A percentile compares a stretch with the other conserved stretches of the same genome.
Conservation (phyloP, 805 yeast species). For the Barnettozyma siamensis region DNA sequence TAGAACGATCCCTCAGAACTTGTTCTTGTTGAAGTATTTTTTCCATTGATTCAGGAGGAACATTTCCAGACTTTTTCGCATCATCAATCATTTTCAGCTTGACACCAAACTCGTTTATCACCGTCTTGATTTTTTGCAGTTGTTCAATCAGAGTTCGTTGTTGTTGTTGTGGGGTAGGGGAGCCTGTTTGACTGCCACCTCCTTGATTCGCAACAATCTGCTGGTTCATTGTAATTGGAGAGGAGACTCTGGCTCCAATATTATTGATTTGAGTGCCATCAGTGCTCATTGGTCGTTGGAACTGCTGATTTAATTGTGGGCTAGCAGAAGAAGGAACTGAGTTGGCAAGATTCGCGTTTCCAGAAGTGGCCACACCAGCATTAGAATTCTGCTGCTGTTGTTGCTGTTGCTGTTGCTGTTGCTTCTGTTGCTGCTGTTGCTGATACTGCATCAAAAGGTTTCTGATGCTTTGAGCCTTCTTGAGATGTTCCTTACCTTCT, state of each 20-base stretch:
- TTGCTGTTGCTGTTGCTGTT: constrained; percentile 30
- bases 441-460: constrained; percentile 52
- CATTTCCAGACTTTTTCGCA: constrained; percentile 37
- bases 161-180: constrained; percentile 8
- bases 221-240: constrained; percentile 18
- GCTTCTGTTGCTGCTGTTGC: constrained; percentile 34
- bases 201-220: constrained; percentile 2
- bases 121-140: constrained; percentile 39
- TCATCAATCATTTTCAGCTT: constrained; percentile 46
- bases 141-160: constrained; percentile 24
- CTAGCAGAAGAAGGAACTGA: neutral
- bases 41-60: constrained; percentile 40
- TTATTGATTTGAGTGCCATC: constrained; percentile 1
- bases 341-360: neutral
- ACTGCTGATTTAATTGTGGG: constrained; percentile 23
- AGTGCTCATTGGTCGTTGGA: constrained; percentile 14
- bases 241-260: constrained; percentile 10
- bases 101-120: constrained; percentile 43
- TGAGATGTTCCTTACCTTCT: constrained; percentile 56
- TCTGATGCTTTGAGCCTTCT: constrained; percentile 59
- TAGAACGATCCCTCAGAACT: constrained; percentile 40
- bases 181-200: constrained; percentile 7
- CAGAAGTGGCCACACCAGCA: constrained; percentile 8
- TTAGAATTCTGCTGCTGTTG: constrained; percentile 32
- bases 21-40: constrained; percentile 44